phyloP scores from a whole-genome alignment of 1,284 basidiomycete species.

The Coriolopsis trogii region DNA sequence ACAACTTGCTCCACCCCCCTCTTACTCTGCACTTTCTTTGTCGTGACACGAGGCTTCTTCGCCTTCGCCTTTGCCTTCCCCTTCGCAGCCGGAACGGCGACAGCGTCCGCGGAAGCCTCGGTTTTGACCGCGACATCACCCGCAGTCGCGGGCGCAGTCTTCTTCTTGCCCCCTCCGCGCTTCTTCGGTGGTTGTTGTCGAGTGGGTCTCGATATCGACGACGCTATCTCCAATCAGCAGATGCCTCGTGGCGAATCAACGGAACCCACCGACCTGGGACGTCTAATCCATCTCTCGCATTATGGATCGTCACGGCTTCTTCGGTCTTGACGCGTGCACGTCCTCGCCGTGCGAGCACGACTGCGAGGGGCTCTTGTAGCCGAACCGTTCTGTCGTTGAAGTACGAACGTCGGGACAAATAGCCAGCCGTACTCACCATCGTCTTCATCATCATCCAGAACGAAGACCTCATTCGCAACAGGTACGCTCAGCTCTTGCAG shows the following conservation, averaged over 20 bases:
- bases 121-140: not conserved
- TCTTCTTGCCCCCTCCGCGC: not conserved
- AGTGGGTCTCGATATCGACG: too few species aligned
- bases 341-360: slow-evolving; percentile 6
- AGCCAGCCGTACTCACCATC: slow-evolving; percentile 1
- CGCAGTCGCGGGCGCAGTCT: not conserved
- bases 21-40: not conserved
- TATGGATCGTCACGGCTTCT: not conserved
- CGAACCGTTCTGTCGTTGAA: not conserved
- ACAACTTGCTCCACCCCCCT: not conserved
- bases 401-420: not conserved
- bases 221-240: too few species aligned
- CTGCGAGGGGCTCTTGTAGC: slow-evolving; percentile 3
- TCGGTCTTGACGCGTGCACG: not conserved
- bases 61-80: not conserved
- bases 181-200: not conserved
- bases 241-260: too few species aligned
- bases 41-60: not conserved
- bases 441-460: slow-evolving; percentile 8
- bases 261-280: not conserved
- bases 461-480: not conserved
- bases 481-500: not conserved
- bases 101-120: not conserved
- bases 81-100: not conserved
- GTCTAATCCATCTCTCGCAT: not conserved